Evolutionary conservation across 31 red algal genomes (phyloP), one percentile per base, ranked within the genome.

Genomic region (Bonnemaisonia californica): DNA sequence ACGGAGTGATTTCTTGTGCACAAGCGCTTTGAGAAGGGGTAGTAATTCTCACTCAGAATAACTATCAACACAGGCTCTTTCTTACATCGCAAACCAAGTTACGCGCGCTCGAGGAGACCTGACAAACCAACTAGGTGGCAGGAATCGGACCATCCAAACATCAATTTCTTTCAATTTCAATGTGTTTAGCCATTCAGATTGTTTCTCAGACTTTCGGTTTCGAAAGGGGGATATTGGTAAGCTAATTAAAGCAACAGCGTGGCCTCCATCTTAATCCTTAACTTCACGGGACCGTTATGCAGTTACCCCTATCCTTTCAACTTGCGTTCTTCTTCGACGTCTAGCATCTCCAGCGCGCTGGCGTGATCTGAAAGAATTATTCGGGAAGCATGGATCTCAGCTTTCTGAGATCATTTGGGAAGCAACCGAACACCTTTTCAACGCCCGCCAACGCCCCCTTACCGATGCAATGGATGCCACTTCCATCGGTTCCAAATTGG

Each of bases 341-440:
- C 64, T 83, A 0, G 63, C 9, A 16, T 64, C 34, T 0, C 67
- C 67, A n/a, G 33, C 0, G 13, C 22, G 80, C 27, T 83, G 69
- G 64, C 12, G 74, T 19, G 67, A 83, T 22, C 26, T 83, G 67
- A 1, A 71, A 32, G 8, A 23, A 37, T 40, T 73, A 11, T 83
- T 74, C 57, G 80, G 69, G 8, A 73, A 74, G 67, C 48, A 73
- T 74, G 67, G 19, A 22, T 32, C 67, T 27, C 80, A 74, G 60
- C 28, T 83, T 7, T 68, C 29, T 0, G 69, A 83, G 54, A 83
- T 83, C 41, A 54, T 83, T 38, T 34, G 45, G 67, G 80, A 83
- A 38, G 28, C 0, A 8, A n/a, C 69, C 12, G 42, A 80, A 26
- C 57, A 69, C 19, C 36, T 80, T 0, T n/a, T 66, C 12, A 54